Conservation (phyloP, 345 rosid species). For the Gossypium bickii region DNA sequence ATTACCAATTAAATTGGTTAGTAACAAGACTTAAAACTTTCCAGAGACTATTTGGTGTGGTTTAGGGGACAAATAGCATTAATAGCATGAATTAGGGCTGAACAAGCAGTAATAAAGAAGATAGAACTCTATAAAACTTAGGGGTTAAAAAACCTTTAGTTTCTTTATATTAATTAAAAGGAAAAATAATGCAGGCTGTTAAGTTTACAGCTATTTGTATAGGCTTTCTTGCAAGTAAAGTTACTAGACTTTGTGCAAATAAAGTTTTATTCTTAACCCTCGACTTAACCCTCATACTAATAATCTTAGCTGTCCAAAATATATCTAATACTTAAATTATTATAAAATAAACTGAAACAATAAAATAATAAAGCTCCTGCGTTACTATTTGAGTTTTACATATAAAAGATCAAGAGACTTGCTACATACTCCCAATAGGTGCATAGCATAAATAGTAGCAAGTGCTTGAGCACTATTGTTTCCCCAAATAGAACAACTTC, state of each 20-base stretch:
- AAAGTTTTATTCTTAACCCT: not conserved
- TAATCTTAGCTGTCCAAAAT: not conserved
- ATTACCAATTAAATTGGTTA: slow-evolving; percentile 7
- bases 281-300: not conserved
- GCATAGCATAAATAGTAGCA: slow-evolving; percentile 1
- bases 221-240: not conserved
- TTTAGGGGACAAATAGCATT: no score
- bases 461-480: not conserved
- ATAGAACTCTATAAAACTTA: no score
- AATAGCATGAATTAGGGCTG: no score
- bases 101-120: no score
- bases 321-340: no score
- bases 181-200: no score
- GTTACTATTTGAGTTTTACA: not conserved
- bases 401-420: slow-evolving; percentile 11
- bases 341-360: no score
- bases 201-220: not conserved
- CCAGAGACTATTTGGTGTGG: not conserved
- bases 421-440: not conserved
- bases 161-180: no score
- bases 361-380: no score
- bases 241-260: not conserved
- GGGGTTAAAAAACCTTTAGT: no score
- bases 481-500: not conserved
- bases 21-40: not conserved